Evolutionary conservation across 2,329 filamentous ascomycete species (phyloP).

Genomic region (Xylariaceae sp.): DNA sequence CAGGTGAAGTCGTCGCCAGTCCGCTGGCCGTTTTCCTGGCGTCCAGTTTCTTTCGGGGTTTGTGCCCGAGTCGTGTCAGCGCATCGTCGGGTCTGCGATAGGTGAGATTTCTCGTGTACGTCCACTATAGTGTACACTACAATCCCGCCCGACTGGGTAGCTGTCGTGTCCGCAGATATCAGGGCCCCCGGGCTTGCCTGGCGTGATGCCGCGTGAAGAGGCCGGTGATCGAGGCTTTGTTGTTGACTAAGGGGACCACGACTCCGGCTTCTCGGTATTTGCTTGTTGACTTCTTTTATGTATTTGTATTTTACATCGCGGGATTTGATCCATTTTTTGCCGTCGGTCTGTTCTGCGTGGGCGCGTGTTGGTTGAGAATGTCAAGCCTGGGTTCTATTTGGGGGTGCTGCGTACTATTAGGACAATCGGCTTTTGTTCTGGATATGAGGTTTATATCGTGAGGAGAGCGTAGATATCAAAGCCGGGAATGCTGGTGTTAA

Average conservation of each 20-base stretch:
- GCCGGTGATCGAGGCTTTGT: constrained; percentile 13
- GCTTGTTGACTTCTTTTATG: constrained; percentile 38
- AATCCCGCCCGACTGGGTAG: constrained; percentile 60
- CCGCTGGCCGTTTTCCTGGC: constrained; percentile 10
- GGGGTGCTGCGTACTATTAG: constrained; percentile 4
- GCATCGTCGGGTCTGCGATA: not conserved
- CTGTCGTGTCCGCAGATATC: constrained; percentile 51
- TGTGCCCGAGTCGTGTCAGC: constrained; percentile 29
- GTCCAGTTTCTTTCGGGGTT: constrained; percentile 40
- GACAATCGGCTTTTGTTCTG: not conserved
- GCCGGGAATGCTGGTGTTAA: not conserved
- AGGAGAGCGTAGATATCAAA: not conserved
- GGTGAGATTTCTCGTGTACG: too few species aligned
- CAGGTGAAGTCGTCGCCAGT: constrained; percentile 18
- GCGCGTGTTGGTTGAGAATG: not conserved
- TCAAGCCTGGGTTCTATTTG: not conserved
- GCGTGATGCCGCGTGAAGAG: constrained; percentile 16
- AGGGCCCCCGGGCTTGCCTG: constrained; percentile 14
- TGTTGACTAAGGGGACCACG: constrained; percentile 62
- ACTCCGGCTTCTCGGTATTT: constrained; percentile 65
- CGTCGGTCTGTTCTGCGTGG: constrained; percentile 19
- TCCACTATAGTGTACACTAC: constrained; percentile 25
- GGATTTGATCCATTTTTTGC: constrained; percentile 55
- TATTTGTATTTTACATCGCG: constrained; percentile 60
- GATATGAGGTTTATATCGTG: not conserved